Percentiles rank a stretch among this genome's conserved stretches.
Conservation (phyloP, 2,329 filamentous ascomycete species). For the Calonectria pauciramosa region DNA sequence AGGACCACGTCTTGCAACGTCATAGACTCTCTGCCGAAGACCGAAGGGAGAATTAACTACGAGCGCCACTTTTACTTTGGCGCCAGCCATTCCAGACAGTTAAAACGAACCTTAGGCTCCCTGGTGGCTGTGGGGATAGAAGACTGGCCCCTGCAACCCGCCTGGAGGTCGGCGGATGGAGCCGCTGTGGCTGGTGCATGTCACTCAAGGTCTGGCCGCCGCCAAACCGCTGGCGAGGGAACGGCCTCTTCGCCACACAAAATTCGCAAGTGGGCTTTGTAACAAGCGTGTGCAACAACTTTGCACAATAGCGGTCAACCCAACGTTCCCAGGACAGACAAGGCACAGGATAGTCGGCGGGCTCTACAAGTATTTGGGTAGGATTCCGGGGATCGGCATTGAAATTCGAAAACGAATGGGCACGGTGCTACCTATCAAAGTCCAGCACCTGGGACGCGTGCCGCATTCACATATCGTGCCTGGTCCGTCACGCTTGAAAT, state of each 20-base stretch:
- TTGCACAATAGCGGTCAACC: conserved; percentile 9
- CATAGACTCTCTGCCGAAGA: conserved; percentile 9
- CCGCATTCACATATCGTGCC: not conserved
- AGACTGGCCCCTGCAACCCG: conserved; percentile 13
- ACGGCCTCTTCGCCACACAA: conserved; percentile 13
- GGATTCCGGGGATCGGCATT: not conserved
- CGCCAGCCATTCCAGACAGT: not conserved
- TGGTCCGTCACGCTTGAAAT: not conserved
- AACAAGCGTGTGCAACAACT: conserved; percentile 6
- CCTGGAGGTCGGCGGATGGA: conserved; percentile 30
- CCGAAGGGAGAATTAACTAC: not conserved
- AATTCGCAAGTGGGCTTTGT: conserved; percentile 25
- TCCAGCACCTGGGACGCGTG: not conserved
- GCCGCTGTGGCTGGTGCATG: conserved; percentile 44
- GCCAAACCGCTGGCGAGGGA: conserved; percentile 7
- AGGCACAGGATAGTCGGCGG: not conserved
- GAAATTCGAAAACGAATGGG: not conserved
- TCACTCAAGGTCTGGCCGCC: conserved; percentile 9
- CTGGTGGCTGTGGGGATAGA: conserved; percentile 27
- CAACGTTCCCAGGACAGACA: not conserved
- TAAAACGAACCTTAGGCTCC: not conserved
- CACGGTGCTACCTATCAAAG: not conserved
- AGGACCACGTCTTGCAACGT: conserved; percentile 4
- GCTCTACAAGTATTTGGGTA: not conserved
- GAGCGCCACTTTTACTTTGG: conserved; percentile 18